Evolutionary conservation across 352 stramenopile genomes (phyloP).

Genomic region (Globisporangium middletonii): DNA sequence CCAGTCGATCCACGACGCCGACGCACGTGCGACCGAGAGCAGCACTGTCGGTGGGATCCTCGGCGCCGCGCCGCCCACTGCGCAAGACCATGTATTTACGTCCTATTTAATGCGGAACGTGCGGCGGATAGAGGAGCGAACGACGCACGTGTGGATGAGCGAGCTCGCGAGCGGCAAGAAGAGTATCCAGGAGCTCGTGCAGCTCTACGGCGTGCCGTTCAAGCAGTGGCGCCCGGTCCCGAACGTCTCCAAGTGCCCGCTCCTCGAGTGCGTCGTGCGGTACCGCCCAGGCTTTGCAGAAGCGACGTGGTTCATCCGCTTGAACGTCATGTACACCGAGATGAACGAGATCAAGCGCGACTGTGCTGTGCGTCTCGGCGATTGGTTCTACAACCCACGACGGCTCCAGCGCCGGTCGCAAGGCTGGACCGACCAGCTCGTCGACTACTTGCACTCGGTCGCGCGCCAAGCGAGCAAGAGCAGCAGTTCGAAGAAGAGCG

Average conservation of each 20-base stretch:
- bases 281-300: slow-evolving; percentile 67
- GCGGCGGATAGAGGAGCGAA: slow-evolving; percentile 69
- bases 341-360: slow-evolving; percentile 81
- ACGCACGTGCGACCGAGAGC: slow-evolving; percentile 4
- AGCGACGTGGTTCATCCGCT: slow-evolving; percentile 77
- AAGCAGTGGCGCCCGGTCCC: slow-evolving; percentile 77
- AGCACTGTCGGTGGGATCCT: not conserved
- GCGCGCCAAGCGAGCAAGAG: slow-evolving; percentile 40
- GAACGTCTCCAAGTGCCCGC: slow-evolving; percentile 70
- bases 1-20: slow-evolving; percentile 19
- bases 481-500: slow-evolving; percentile 17
- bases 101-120: slow-evolving; percentile 83
- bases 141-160: slow-evolving; percentile 74
- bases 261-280: slow-evolving; percentile 71
- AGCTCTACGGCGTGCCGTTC: slow-evolving; percentile 74
- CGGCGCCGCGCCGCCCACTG: not conserved
- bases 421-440: slow-evolving; percentile 76
- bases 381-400: slow-evolving; percentile 80
- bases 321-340: slow-evolving; percentile 86
- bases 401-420: slow-evolving; percentile 62
- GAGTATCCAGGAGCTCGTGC: slow-evolving; percentile 64
- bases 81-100: slow-evolving; percentile 53
- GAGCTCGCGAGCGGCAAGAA: slow-evolving; percentile 60
- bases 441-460: slow-evolving; percentile 66
- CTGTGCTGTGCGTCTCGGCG: slow-evolving; percentile 41